Evolutionary conservation across 129 eudicot species (phyloP), one percentile per base, ranked within the genome.

Genomic region (Logfia minima): DNA sequence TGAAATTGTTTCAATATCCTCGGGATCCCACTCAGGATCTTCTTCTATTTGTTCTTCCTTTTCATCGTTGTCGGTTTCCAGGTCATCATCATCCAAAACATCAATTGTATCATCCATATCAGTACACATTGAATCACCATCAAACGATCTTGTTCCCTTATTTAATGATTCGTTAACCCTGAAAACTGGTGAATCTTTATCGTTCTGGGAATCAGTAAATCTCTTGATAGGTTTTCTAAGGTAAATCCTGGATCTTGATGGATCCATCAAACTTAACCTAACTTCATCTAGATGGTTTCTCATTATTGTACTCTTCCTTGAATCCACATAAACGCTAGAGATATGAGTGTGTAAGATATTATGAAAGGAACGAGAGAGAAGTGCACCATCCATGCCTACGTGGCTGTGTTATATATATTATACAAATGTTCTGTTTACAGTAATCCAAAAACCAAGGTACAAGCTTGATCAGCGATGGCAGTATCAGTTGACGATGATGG

Each of bases 1-100:
- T 51, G 97, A 81, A 59, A 91, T 91, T 67, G 96, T 85, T 81
- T 94, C 96, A 71, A 91, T 87, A 74, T 94, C 98, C 79, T 94
- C 97, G 0, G 86, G 45, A 11, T 88, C 90, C 98, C 98, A 94
- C 63, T 72, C 85, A 48, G 61, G 69, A 65, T 81, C 71, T 32
- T 6, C 78, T 32, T 52, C 75, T 22, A 45, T 35, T 13, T 31
- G 66, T 28, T 72, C 77, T 43, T 76, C 75, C 21, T 75, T 83
- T 29, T 70, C 77, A 2, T 28, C 17, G 43, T 77, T 63, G 19
- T 66, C 66, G 7, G 56, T 68, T 80, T 68, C 80, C 18, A 43
- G 9, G 26, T 78, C 66, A 52, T 34, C 66, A 52, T 34, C 64
- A 64, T 79, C 75, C 24, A 10, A 53, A 64, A 18, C 80, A 66